Evolutionary conservation across 306 rosid species (phyloP), one percentile per base, ranked within the genome.

Genomic region (Lupinus albus): DNA sequence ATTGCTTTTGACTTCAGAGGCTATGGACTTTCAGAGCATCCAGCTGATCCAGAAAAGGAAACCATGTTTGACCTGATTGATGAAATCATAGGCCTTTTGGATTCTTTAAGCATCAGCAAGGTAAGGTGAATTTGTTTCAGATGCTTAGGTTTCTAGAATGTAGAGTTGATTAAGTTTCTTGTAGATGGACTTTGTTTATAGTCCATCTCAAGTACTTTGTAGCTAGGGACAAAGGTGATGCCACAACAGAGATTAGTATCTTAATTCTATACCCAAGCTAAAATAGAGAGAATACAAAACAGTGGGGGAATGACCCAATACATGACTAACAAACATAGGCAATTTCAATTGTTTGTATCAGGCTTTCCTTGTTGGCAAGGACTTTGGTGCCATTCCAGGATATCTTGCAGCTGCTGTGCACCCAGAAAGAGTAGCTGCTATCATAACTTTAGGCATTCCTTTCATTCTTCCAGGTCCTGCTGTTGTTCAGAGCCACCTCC

Each of bases 1-100:
- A 76, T 89, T 48, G 86, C 96, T 66, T 32, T 81, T 7, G 96
- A 89, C 70, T 83, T 83, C 68, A 70, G 93, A 71, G 96, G 96
- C 49, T 89, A 84, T 83, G 96, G 96, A 68, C 91, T 83, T 21
- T 86, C 96, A 8, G 81, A 89, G 11, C 86, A 84, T 55, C 93
- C 93, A 7, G 15, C 76, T 0, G 76, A 87, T 6, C 84, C 82
- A 1, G 89, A 78, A 50, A 87, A 87, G 11, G 87, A 76, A 25
- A 81, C 80, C 35, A 8, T 81, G 28, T 32, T 16, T 46, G 83
- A 81, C 41, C 78, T 87, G 15, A 71, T 83, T 59, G 78, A 65
- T 48, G 96, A 89, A 32, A 38, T 79, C 5, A 61, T 70, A 12
- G 81, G 71, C 48, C 79, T 87, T 16, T 28, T 89, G 76, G 93